Percentiles rank a stretch among this genome's conserved stretches.
Evolutionary conservation across 441 rosid species (phyloP).

Genomic region (Pelargonium hybrid): DNA sequence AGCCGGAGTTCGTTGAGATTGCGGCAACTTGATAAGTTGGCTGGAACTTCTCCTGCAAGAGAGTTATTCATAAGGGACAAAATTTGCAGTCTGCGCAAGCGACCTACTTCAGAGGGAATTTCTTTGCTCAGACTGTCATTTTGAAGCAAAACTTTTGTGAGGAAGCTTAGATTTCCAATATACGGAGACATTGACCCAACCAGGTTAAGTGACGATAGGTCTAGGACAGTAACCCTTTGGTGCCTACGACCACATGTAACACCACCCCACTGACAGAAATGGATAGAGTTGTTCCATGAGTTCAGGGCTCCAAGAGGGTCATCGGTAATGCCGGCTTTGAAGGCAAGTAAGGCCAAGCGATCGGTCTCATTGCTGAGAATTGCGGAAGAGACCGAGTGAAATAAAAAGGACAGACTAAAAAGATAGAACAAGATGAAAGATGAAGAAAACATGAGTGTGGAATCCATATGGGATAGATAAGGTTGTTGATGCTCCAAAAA

Average conservation of each 20-base stretch:
- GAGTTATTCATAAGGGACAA: neutral
- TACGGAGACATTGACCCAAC: too few relatives aligned
- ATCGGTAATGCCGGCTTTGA: neutral
- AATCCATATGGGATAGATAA: neutral
- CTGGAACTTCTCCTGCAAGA: slow-evolving; percentile 11
- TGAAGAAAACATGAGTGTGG: neutral
- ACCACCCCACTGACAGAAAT: slow-evolving; percentile 17
- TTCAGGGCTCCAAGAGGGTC: slow-evolving; percentile 10
- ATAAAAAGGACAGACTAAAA: too few relatives aligned
- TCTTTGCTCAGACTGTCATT: neutral
- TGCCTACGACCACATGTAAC: neutral
- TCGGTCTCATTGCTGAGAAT: slow-evolving; percentile 13
- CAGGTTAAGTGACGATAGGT: too few relatives aligned
- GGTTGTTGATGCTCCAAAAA: too few relatives aligned
- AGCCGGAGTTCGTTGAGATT: neutral
- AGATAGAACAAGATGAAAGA: too few relatives aligned
- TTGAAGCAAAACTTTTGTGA: neutral
- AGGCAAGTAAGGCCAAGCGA: neutral
- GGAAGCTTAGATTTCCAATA: too few relatives aligned
- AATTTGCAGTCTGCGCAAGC: neutral
- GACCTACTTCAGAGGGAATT: neutral
- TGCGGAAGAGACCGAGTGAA: neutral
- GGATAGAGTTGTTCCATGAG: neutral
- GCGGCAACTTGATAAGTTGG: slow-evolving; percentile 5
- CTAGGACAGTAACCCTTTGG: too few relatives aligned